A percentile compares a stretch with the other conserved stretches of the same genome.
Conservation (phyloP, 768 basidiomycete species). For the Russula compacta region DNA sequence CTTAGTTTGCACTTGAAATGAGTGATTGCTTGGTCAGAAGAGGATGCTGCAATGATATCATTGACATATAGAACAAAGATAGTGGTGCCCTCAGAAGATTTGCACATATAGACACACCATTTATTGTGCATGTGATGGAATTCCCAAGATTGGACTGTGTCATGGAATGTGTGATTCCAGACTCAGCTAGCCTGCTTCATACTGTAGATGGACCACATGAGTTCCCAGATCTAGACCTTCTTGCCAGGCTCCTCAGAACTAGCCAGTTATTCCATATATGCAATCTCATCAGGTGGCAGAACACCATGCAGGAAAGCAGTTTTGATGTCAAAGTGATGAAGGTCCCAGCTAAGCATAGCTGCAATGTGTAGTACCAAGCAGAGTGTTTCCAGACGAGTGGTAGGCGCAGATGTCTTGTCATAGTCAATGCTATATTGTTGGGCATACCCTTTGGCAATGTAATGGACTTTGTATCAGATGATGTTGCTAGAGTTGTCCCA, state of each 20-base stretch:
- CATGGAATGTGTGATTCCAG: not conserved
- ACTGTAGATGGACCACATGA: too few species aligned
- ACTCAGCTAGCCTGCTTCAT: too few species aligned
- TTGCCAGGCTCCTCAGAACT: too few species aligned
- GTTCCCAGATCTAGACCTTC: too few species aligned
- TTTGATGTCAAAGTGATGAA: not conserved
- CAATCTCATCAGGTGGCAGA: not conserved
- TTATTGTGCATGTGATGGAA: not conserved
- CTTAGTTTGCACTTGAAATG: not conserved
- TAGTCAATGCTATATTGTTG: not conserved
- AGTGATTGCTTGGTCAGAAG: not conserved
- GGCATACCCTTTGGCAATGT: not conserved
- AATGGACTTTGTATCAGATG: not conserved
- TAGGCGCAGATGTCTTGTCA: not conserved
- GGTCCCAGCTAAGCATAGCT: not conserved
- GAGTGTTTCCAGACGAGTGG: not conserved
- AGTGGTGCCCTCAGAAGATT: not conserved
- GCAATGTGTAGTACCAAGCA: not conserved
- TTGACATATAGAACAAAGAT: not conserved
- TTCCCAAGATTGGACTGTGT: not conserved
- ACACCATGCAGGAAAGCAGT: not conserved
- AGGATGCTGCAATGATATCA: too few species aligned
- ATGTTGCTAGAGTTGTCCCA: not conserved
- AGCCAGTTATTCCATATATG: not conserved
- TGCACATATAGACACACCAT: not conserved